Evolutionary conservation across 768 basidiomycete genomes (phyloP).

Genomic region (Auricularia sp.): DNA sequence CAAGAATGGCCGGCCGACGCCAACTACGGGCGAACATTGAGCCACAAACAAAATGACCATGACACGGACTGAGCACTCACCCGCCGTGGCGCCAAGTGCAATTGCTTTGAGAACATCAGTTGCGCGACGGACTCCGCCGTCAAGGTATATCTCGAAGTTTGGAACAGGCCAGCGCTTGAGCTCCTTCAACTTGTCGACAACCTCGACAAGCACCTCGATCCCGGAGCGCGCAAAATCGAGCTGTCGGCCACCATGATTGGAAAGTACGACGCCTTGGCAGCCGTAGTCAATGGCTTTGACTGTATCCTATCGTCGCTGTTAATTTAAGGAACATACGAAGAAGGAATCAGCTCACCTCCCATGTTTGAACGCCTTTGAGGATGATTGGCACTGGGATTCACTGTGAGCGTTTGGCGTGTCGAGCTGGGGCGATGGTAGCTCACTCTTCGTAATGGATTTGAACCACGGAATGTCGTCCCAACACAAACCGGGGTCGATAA

Average conservation of each 20-base stretch:
- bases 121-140: constrained; percentile 90
- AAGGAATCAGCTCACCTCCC: constrained; percentile 41
- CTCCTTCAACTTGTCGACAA: constrained; percentile 60
- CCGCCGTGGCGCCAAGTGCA: constrained; percentile 83
- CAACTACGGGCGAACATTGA: constrained; percentile 34
- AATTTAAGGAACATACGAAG: not conserved
- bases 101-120: constrained; percentile 85
- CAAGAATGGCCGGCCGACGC: constrained; percentile 45
- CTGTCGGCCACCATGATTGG: constrained; percentile 77
- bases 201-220: constrained; percentile 82
- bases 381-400: constrained; percentile 66
- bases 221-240: constrained; percentile 79
- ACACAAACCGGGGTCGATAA: constrained; percentile 84
- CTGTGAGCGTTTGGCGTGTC: constrained; percentile 2
- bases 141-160: constrained; percentile 79
- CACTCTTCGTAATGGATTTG: constrained; percentile 63
- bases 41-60: not conserved
- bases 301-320: constrained; percentile 28
- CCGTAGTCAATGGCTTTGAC: constrained; percentile 73
- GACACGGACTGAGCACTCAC: constrained; percentile 4
- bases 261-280: constrained; percentile 70
- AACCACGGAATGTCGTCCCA: constrained; percentile 80
- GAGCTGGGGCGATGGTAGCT: constrained; percentile 6
- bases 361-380: constrained; percentile 81
- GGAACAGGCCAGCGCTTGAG: constrained; percentile 57